A percentile compares a stretch with the other conserved stretches of the same genome.
Conservation (phyloP, 257 asterid genomes). For the Plantago ovata region DNA sequence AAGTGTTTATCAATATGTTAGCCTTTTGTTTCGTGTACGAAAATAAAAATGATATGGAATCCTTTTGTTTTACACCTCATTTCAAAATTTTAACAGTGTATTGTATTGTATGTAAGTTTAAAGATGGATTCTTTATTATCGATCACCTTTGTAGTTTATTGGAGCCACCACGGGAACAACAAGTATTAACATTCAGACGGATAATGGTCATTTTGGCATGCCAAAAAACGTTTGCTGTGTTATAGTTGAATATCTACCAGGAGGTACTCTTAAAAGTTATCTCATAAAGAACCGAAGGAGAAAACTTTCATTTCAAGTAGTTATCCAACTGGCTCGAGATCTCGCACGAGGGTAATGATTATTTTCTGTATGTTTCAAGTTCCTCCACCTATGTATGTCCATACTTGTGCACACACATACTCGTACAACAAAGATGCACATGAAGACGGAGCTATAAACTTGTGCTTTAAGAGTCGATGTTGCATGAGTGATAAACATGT, state of each 20-base stretch:
- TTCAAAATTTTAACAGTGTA: no score
- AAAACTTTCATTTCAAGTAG: slow-evolving; percentile 76
- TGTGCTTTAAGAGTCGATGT: slow-evolving; percentile 1
- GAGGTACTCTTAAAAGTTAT: slow-evolving; percentile 71
- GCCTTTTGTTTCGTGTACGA: no score
- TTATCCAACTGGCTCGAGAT: slow-evolving; percentile 71
- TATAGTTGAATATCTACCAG: slow-evolving; percentile 77
- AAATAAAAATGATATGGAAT: no score
- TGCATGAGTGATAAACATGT: background rate
- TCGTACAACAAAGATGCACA: background rate
- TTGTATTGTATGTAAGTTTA: background rate
- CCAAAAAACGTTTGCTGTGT: slow-evolving; percentile 64
- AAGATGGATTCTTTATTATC: slow-evolving; percentile 1
- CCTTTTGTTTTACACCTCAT: no score
- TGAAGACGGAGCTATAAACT: no score
- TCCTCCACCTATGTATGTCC: background rate
- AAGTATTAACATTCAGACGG: slow-evolving; percentile 55
- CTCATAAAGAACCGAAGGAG: slow-evolving; percentile 66
- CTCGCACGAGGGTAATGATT: slow-evolving; percentile 69
- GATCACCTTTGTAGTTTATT: slow-evolving; percentile 46
- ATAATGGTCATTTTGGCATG: slow-evolving; percentile 55
- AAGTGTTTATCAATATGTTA: no score
- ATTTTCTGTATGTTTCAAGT: background rate
- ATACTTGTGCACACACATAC: no score
- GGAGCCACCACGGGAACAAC: slow-evolving; percentile 75